Evolutionary conservation across 306 rosid species (phyloP).

Genomic region (Sindora glabra): DNA sequence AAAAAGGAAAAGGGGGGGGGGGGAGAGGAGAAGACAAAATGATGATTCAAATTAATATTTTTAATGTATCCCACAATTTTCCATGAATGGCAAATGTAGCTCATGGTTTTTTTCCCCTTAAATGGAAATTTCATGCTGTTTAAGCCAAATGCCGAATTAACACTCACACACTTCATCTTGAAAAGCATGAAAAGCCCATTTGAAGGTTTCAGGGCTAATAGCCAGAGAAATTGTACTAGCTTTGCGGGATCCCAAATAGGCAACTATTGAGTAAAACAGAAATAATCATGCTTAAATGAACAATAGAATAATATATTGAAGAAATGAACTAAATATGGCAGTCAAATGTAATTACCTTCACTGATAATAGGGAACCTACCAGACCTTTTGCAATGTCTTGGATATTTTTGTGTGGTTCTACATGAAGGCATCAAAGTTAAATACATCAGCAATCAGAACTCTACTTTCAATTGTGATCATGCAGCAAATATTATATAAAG

Average conservation of each 20-base stretch:
- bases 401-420: conserved; percentile 53
- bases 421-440: conserved; percentile 18
- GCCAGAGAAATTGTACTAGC: neutral
- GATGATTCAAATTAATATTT: too few species aligned
- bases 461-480: neutral
- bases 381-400: conserved; percentile 62
- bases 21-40: neutral
- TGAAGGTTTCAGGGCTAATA: neutral
- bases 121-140: too few species aligned
- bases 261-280: too few species aligned
- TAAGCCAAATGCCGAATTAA: too few species aligned
- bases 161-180: too few species aligned
- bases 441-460: conserved; percentile 18
- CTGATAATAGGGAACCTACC: conserved; percentile 43
- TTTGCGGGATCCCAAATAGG: neutral
- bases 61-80: too few species aligned
- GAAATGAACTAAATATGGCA: neutral
- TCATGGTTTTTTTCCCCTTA: too few species aligned
- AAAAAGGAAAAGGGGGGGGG: neutral
- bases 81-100: too few species aligned
- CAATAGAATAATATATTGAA: neutral
- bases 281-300: neutral
- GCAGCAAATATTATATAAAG: neutral
- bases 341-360: conserved; percentile 45
- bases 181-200: too few species aligned